Evolutionary conservation across 1,284 basidiomycete genomes (phyloP), one percentile per base, ranked within the genome.

Genomic region (Rhodotorula mucilaginosa): DNA sequence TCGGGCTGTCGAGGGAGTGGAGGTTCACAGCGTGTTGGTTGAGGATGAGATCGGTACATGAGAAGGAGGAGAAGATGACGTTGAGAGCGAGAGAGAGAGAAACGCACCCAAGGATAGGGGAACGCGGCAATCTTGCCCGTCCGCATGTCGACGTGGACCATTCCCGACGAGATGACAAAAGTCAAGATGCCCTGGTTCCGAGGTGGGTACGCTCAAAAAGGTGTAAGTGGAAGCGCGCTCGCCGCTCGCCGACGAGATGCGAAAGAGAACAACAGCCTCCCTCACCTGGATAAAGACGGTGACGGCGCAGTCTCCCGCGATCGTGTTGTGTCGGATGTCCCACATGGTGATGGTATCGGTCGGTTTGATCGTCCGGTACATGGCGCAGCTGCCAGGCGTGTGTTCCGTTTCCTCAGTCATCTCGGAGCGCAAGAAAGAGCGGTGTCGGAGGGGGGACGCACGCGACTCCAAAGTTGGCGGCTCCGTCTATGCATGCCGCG

Each of bases 111-210:
- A 6, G 78, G 76, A 31, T 72, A 71, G 0, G 72, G 69, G 57
- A 79, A 78, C 23, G 78, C 73, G 3, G 57, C 65, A 39, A 78
- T 72, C 6, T 58, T 66, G 54, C 75, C 73, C 23, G 71, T 75
- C 8, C 78, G 70, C 61, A 78, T 70, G 72, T 79, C 78, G 47
- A 74, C 70, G 46, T 79, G 78, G 4, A 79, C 78, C 76, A 79
- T 72, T 1, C 68, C 70, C 3, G 69, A 72, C 2, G 75, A 74
- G 46, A 79, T 79, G 51, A 78, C 67, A 52, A 79, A 79, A 4
- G 78, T 77, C 7, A 79, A 65, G n/a, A 76, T 76, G 12, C 78
- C 77, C 64, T 71, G n/a, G n/a, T n/a, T n/a, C n/a, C n/a, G n/a
- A n/a, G n/a, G n/a, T n/a, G n/a, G n/a, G n/a, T n/a, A n/a, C n/a